These are phyloP conservation scores for Trichoderma pleuroti DNA, from an alignment of 2,329 filamentous ascomycete genomes.

Conservation along the genomic window DNA sequence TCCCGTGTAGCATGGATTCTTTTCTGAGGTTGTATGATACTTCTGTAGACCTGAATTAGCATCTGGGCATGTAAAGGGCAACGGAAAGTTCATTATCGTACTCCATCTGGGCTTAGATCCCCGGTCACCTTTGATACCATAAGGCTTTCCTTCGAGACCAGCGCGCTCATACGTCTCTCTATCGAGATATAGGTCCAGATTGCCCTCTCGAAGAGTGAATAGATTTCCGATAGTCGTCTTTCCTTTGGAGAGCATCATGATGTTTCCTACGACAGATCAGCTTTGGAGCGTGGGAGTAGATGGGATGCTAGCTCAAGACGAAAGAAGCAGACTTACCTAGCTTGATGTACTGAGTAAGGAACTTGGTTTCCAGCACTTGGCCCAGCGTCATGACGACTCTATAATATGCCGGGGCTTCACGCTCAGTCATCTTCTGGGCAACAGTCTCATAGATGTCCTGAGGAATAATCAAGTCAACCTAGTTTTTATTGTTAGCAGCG, in stretches of 20 bases:
- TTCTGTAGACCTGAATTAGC: conserved; percentile 44
- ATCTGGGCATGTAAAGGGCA: background rate
- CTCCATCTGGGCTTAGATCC: conserved; percentile 68
- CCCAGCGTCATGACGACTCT: conserved; percentile 69
- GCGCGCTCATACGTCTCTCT: conserved; percentile 78
- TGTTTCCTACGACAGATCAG: conserved; percentile 55
- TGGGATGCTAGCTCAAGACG: background rate
- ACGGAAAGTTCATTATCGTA: conserved; percentile 39
- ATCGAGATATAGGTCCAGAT: conserved; percentile 71
- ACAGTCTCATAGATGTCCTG: conserved; percentile 56
- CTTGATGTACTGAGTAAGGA: conserved; percentile 85
- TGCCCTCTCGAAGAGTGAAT: conserved; percentile 68
- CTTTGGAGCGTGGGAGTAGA: background rate
- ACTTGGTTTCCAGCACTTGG: conserved; percentile 68
- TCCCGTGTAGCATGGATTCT: conserved; percentile 76
- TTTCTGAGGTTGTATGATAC: conserved; percentile 72
- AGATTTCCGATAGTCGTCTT: conserved; percentile 65
- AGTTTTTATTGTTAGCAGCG: background rate
- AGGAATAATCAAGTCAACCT: conserved; percentile 72
- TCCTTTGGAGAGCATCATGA: conserved; percentile 82
- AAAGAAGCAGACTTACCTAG: conserved; percentile 47
- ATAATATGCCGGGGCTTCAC: conserved; percentile 51
- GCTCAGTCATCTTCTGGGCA: conserved; percentile 45
- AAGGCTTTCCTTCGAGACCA: conserved; percentile 71
- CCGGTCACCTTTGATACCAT: conserved; percentile 55